Conservation (phyloP, 495 filamentous ascomycete genomes). For the Venustampulla echinocandica region DNA sequence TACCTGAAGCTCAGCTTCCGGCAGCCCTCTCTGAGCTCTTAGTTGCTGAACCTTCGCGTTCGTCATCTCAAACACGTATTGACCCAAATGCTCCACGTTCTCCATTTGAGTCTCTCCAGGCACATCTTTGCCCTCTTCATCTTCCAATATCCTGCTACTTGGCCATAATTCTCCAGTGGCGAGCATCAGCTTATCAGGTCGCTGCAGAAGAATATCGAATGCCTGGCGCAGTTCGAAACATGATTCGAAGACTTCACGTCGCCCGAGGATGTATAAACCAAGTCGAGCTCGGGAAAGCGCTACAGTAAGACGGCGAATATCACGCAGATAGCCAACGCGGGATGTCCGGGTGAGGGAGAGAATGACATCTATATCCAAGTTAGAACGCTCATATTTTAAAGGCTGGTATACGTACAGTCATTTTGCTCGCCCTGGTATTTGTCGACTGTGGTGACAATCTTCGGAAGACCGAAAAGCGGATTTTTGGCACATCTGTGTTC, state of each 20-base stretch:
- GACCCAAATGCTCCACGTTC: constrained; percentile 85
- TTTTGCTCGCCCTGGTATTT: constrained; percentile 99
- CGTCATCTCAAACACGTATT: constrained; percentile 98
- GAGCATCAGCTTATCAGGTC: constrained; percentile 69
- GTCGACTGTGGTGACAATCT: constrained; percentile 88
- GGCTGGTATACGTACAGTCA: constrained; percentile 61
- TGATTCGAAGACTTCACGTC: constrained; percentile 79
- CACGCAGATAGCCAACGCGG: constrained; percentile 85
- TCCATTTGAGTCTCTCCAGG: constrained; percentile 61
- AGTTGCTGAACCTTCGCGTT: constrained; percentile 61
- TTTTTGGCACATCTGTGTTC: constrained; percentile 76
- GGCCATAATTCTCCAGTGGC: constrained; percentile 83
- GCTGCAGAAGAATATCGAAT: constrained; percentile 63
- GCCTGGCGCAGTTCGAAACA: constrained; percentile 83
- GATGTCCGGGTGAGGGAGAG: constrained; percentile 85
- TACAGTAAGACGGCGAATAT: constrained; percentile 88
- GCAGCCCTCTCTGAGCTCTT: constrained; percentile 32
- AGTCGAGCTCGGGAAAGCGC: constrained; percentile 91
- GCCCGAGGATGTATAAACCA: constrained; percentile 87
- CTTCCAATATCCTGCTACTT: constrained; percentile 46
- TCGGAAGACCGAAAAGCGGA: constrained; percentile 80
- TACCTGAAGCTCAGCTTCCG: constrained; percentile 12
- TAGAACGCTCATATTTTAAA: constrained; percentile 11
- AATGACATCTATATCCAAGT: constrained; percentile 62
- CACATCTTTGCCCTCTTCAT: constrained; percentile 41